Conservation (phyloP, 2,329 filamentous ascomycete species). For the Truncatella angustata region DNA sequence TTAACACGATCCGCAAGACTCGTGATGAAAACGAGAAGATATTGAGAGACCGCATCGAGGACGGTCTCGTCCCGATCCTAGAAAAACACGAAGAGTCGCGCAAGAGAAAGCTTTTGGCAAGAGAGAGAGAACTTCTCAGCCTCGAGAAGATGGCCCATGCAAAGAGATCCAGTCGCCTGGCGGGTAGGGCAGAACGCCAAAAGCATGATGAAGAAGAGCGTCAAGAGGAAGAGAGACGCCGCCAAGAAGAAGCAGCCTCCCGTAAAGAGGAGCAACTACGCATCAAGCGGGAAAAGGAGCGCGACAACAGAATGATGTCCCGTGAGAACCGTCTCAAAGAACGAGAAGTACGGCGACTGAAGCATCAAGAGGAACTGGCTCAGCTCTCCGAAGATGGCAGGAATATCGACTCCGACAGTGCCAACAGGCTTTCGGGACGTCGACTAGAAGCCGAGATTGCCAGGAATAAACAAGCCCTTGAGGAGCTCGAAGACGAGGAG, state of each 20-base stretch:
- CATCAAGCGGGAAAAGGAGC: conserved; percentile 63
- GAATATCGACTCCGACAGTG: conserved; percentile 37
- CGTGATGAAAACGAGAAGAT: conserved; percentile 84
- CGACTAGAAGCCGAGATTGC: conserved; percentile 81
- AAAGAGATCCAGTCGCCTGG: conserved; percentile 89
- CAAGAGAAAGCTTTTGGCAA: conserved; percentile 65
- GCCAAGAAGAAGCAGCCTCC: conserved; percentile 62
- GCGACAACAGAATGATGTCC: conserved; percentile 77
- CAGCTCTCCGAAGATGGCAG: conserved; percentile 75
- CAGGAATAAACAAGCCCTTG: conserved; percentile 72
- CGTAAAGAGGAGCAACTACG: conserved; percentile 65
- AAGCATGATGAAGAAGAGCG: conserved; percentile 68
- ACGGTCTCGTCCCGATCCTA: conserved; percentile 80
- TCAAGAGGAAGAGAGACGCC: conserved; percentile 67
- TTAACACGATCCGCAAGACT: conserved; percentile 70
- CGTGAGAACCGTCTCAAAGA: conserved; percentile 84
- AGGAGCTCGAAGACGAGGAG: conserved; percentile 66
- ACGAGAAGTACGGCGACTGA: conserved; percentile 76
- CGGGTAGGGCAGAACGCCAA: conserved; percentile 76
- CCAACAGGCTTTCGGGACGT: conserved; percentile 70
- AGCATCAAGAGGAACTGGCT: conserved; percentile 80
- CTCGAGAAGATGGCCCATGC: conserved; percentile 88
- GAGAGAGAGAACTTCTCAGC: conserved; percentile 77
- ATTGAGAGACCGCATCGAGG: conserved; percentile 67
- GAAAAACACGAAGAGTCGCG: conserved; percentile 74